A percentile compares a stretch with the other conserved stretches of the same genome.
Evolutionary conservation across 352 stramenopile species (phyloP).

Genomic region (Thalassiosira sp.): DNA sequence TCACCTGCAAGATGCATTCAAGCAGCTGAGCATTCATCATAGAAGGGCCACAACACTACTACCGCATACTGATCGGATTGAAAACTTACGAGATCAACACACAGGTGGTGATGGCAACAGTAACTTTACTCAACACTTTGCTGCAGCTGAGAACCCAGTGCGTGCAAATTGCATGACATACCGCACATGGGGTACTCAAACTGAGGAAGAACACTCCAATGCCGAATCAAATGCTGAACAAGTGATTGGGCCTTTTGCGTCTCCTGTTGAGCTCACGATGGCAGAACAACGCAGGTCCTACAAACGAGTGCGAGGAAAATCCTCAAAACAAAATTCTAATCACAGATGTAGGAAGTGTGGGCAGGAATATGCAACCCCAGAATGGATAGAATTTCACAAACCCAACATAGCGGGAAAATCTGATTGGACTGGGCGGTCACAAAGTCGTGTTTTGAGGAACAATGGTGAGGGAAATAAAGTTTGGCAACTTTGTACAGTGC

Average conservation of each 20-base stretch:
- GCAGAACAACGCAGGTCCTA: background rate
- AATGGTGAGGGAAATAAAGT: background rate
- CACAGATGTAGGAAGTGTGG: conserved; percentile 1
- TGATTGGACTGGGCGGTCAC: background rate
- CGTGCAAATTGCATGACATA: background rate
- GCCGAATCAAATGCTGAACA: background rate
- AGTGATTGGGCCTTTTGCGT: background rate
- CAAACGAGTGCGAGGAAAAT: background rate
- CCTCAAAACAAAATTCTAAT: background rate
- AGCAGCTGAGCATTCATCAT: background rate
- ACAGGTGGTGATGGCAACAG: background rate
- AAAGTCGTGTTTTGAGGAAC: background rate
- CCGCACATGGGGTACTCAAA: background rate
- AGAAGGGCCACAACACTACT: background rate
- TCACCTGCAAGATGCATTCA: conserved; percentile 22
- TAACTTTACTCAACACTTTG: background rate
- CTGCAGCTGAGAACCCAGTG: background rate
- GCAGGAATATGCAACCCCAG: background rate
- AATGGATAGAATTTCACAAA: background rate
- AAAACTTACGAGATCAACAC: background rate
- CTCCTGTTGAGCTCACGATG: background rate
- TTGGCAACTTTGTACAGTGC: background rate
- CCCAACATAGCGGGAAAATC: too few relatives aligned
- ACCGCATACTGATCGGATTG: background rate
- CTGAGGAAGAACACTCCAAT: background rate